phyloP scores from a whole-genome alignment of 768 basidiomycete genomes.

The Panellus pusillus region DNA sequence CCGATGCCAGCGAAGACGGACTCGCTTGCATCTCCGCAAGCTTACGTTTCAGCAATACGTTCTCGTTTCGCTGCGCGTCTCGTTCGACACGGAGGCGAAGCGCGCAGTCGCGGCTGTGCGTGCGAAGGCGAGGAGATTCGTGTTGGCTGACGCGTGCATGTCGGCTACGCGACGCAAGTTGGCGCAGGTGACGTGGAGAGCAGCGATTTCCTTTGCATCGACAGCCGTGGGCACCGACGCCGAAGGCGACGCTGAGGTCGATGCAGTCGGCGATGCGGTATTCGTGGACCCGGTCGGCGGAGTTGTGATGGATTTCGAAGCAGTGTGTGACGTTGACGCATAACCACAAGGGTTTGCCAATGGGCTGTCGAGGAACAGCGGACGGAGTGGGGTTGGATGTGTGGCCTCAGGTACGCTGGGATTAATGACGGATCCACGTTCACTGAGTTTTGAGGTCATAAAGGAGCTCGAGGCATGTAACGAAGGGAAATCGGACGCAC shows the following conservation, averaged over 20 bases:
- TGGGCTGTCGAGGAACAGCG: constrained; percentile 47
- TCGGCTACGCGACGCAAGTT: constrained; percentile 53
- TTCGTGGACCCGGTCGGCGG: too few relatives aligned
- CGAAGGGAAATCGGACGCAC: constrained; percentile 33
- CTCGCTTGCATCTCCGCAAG: constrained; percentile 5
- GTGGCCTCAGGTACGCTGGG: constrained; percentile 58
- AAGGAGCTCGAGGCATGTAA: background rate
- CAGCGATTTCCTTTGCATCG: constrained; percentile 39
- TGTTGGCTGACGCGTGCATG: constrained; percentile 47
- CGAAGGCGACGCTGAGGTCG: background rate
- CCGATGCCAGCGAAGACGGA: background rate
- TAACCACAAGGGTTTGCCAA: constrained; percentile 9
- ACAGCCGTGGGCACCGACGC: constrained; percentile 21
- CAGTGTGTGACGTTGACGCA: too few relatives aligned
- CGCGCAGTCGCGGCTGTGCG: constrained; percentile 37
- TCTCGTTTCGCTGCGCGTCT: constrained; percentile 1
- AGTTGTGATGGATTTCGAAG: too few relatives aligned
- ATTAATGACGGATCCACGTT: constrained; percentile 48
- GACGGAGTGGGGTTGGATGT: constrained; percentile 61
- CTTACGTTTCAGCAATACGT: constrained; percentile 11
- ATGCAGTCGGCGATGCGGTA: background rate
- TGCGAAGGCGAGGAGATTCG: constrained; percentile 45
- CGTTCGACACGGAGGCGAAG: constrained; percentile 13
- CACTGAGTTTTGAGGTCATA: constrained; percentile 31
- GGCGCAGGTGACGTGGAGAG: constrained; percentile 41